A percentile compares a stretch with the other conserved stretches of the same genome.
phyloP scores from a whole-genome alignment of 495 filamentous ascomycete species.

The Trypethelium eluteriae region DNA sequence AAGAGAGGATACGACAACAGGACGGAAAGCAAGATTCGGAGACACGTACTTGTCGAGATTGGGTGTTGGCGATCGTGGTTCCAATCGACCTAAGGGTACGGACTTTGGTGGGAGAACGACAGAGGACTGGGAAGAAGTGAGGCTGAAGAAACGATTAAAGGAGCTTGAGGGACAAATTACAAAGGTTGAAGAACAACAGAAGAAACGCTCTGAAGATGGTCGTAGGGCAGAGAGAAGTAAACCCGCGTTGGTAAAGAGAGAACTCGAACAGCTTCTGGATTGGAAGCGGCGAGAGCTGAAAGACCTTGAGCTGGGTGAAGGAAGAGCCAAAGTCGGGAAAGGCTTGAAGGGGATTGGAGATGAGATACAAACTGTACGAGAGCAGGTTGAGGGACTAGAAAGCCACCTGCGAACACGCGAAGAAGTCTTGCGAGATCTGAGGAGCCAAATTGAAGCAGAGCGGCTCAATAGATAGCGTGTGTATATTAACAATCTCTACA shows the following conservation, averaged over 20 bases:
- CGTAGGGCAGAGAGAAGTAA: slow-evolving; percentile 53
- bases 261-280: slow-evolving; percentile 82
- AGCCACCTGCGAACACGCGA: slow-evolving; percentile 35
- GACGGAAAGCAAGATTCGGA: slow-evolving; percentile 89
- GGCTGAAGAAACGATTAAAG: slow-evolving; percentile 79
- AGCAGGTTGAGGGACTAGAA: slow-evolving; percentile 42
- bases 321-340: slow-evolving; percentile 30
- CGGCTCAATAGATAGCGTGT: slow-evolving; percentile 3
- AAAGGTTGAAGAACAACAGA: slow-evolving; percentile 59
- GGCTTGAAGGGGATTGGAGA: slow-evolving; percentile 46
- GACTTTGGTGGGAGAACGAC: slow-evolving; percentile 67
- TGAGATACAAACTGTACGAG: slow-evolving; percentile 38
- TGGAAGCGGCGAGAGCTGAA: slow-evolving; percentile 62
- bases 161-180: slow-evolving; percentile 81
- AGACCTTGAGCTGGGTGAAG: slow-evolving; percentile 39
- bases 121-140: slow-evolving; percentile 92
- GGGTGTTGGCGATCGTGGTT: slow-evolving; percentile 70
- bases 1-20: slow-evolving; percentile 65
- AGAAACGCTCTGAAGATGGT: slow-evolving; percentile 43
- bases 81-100: slow-evolving; percentile 64
- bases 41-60: slow-evolving; percentile 90
- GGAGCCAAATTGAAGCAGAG: slow-evolving; percentile 55
- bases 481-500: background rate
- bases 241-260: slow-evolving; percentile 82
- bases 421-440: slow-evolving; percentile 49